phyloP scores from a whole-genome alignment of 2,329 filamentous ascomycete genomes.

The Fonsecaea multimorphosa region DNA sequence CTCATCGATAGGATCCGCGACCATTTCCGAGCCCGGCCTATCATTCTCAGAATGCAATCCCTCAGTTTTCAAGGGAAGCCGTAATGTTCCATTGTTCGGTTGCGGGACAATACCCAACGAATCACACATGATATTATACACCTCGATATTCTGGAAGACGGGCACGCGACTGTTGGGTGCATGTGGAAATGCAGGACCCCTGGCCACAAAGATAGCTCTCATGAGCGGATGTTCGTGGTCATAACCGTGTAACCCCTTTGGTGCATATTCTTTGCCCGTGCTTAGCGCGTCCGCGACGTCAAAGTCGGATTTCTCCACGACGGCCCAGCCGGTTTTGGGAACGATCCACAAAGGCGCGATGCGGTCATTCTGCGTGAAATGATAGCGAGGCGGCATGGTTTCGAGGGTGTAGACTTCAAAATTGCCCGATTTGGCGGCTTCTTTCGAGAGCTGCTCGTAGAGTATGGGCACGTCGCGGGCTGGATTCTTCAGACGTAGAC shows the following conservation, averaged over 20 bases:
- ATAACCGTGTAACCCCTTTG: constrained; percentile 88
- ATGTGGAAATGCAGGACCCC: constrained; percentile 91
- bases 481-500: constrained; percentile 77
- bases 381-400: constrained; percentile 90
- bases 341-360: constrained; percentile 96
- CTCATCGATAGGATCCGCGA: constrained; percentile 29
- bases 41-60: constrained; percentile 53
- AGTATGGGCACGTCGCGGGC: constrained; percentile 68
- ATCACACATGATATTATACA: constrained; percentile 95
- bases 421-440: constrained; percentile 59
- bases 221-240: constrained; percentile 94
- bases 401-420: constrained; percentile 86
- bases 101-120: constrained; percentile 74
- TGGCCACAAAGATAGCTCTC: constrained; percentile 91
- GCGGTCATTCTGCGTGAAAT: constrained; percentile 84
- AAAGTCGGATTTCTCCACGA: constrained; percentile 81
- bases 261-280: constrained; percentile 73
- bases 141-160: constrained; percentile 88
- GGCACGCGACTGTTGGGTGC: constrained; percentile 78
- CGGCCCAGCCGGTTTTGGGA: constrained; percentile 89
- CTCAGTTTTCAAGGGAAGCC: constrained; percentile 52
- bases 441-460: constrained; percentile 62
- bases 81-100: constrained; percentile 86
- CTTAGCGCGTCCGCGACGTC: constrained; percentile 71
- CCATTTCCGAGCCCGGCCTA: constrained; percentile 38